Conservation (phyloP, 805 yeast genomes). For the Myxozyma mucilagina region DNA sequence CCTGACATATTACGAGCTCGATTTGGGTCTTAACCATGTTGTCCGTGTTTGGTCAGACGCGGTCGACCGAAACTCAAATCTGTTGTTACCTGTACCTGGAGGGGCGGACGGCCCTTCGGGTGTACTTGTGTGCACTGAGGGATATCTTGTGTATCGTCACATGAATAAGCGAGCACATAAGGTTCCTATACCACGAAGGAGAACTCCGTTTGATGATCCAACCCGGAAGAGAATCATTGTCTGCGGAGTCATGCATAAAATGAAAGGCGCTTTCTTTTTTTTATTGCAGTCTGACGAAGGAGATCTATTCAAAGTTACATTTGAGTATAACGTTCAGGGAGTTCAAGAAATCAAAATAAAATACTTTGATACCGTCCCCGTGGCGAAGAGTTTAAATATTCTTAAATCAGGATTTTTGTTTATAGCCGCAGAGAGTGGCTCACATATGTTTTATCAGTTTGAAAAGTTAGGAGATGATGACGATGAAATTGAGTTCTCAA, state of each 20-base stretch:
- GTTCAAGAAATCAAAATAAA: constrained; percentile 51
- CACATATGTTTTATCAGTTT: constrained; percentile 74
- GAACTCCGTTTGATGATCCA: constrained; percentile 27
- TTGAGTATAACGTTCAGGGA: constrained; percentile 47
- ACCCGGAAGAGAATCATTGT: constrained; percentile 45
- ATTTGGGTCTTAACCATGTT: constrained; percentile 80
- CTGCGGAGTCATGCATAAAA: constrained; percentile 62
- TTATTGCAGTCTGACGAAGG: constrained; percentile 71
- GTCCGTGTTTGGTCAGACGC: constrained; percentile 51
- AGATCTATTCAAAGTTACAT: constrained; percentile 68
- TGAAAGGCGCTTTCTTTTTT: constrained; percentile 64
- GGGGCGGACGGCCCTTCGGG: constrained; percentile 72
- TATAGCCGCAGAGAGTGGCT: constrained; percentile 62
- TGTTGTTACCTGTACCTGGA: constrained; percentile 69
- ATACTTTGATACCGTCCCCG: constrained; percentile 77
- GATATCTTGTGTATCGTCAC: constrained; percentile 49
- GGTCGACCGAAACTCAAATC: constrained; percentile 48
- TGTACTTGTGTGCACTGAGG: constrained; percentile 61
- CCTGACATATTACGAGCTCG: constrained; percentile 75
- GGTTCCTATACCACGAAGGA: constrained; percentile 60
- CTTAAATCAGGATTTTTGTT: constrained; percentile 75
- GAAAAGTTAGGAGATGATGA: constrained; percentile 68
- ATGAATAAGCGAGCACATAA: constrained; percentile 39
- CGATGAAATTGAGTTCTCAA: constrained; percentile 43
- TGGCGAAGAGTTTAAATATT: constrained; percentile 56